Conservation (phyloP, 2,329 filamentous ascomycete genomes). For the Cladorrhinum sp. region DNA sequence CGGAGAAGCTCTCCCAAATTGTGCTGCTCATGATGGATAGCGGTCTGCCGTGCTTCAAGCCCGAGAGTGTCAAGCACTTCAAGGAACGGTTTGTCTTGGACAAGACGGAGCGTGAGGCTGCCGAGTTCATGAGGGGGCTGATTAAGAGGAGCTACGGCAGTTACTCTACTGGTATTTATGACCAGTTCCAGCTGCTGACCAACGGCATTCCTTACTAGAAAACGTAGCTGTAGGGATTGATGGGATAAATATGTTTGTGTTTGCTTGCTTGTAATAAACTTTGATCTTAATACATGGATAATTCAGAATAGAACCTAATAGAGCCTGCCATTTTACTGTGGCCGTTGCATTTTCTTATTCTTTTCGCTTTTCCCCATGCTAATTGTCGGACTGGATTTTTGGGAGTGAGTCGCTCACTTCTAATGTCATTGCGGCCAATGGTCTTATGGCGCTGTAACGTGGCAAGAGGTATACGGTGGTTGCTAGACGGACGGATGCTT, state of each 20-base stretch:
- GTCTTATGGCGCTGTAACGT: background rate
- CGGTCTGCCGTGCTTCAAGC: constrained; percentile 95
- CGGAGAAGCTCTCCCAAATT: constrained; percentile 84
- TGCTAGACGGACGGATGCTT: background rate
- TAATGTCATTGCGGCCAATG: background rate
- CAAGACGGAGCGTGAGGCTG: constrained; percentile 86
- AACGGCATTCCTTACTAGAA: constrained; percentile 93
- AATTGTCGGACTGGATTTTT: no score
- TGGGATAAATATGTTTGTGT: background rate
- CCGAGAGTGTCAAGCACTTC: constrained; percentile 90
- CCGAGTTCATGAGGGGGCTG: constrained; percentile 86
- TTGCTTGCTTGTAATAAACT: background rate
- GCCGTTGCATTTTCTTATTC: background rate
- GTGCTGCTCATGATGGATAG: constrained; percentile 95
- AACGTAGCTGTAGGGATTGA: background rate
- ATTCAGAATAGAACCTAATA: background rate
- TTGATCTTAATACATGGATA: background rate
- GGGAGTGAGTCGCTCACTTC: no score
- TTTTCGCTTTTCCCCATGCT: no score
- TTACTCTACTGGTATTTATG: constrained; percentile 91
- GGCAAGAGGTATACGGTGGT: background rate
- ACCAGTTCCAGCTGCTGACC: constrained; percentile 95
- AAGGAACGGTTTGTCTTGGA: constrained; percentile 89
- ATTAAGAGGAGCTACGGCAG: constrained; percentile 88
- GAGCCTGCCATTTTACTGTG: background rate